Evolutionary conservation across 495 filamentous ascomycete genomes (phyloP).

Genomic region (Tetracladium setigerum): DNA sequence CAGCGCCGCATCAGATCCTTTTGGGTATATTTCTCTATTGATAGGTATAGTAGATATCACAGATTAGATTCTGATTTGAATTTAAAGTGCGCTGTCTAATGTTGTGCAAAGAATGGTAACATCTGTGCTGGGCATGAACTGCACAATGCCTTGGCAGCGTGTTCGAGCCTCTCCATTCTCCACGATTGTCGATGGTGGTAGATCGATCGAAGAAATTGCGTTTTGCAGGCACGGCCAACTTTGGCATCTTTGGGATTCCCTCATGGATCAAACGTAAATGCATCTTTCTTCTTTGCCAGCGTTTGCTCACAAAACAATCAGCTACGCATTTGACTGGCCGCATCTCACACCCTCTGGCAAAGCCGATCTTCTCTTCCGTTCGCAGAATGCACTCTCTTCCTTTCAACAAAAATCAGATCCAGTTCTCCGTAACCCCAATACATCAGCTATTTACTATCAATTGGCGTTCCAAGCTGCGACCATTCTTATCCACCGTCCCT

Average conservation of each 20-base stretch:
- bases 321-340: no score
- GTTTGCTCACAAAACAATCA: no score
- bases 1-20: background rate
- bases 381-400: background rate
- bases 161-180: background rate
- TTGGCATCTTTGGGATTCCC: background rate
- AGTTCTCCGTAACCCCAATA: no score
- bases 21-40: constrained; percentile 6
- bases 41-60: no score
- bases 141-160: background rate
- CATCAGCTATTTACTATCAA: background rate
- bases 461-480: constrained; percentile 1
- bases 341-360: no score
- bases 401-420: no score
- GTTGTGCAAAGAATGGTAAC: background rate
- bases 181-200: background rate
- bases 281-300: no score
- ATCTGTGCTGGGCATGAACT: background rate
- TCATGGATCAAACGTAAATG: background rate
- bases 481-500: background rate
- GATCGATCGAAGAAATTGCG: background rate
- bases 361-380: no score
- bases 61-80: no score
- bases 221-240: background rate
- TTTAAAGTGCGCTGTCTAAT: no score